Evolutionary conservation across 805 yeast species (phyloP).

Genomic region (Saccharomycopsis fermentans): DNA sequence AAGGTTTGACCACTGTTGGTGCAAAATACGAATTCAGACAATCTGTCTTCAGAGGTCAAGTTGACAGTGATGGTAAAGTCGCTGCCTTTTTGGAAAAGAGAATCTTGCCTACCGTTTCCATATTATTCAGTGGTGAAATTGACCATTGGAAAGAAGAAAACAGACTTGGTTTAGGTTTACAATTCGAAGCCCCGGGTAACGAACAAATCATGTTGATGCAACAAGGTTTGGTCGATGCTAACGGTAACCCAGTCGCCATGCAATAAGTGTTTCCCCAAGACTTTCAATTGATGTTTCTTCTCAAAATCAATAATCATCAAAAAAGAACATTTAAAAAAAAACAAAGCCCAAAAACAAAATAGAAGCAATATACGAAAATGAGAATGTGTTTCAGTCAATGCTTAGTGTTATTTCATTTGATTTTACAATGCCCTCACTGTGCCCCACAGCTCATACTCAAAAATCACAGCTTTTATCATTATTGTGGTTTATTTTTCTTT

Average conservation of each 20-base stretch:
- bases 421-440: too few relatives aligned
- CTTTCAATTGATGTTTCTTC: too few relatives aligned
- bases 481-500: neutral
- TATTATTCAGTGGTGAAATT: constrained; percentile 83
- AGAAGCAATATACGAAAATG: neutral
- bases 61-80: constrained; percentile 87
- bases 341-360: neutral
- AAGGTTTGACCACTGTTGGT: constrained; percentile 89
- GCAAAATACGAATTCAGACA: constrained; percentile 98
- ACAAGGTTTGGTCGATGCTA: constrained; percentile 72
- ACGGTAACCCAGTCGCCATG: constrained; percentile 70
- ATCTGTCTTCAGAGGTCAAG: constrained; percentile 88
- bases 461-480: neutral
- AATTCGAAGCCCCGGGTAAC: constrained; percentile 83
- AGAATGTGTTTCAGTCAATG: too few relatives aligned
- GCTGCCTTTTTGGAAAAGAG: constrained; percentile 87
- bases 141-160: constrained; percentile 77
- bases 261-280: neutral
- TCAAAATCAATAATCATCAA: too few relatives aligned
- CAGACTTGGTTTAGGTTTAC: constrained; percentile 87
- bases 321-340: neutral
- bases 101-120: constrained; percentile 81
- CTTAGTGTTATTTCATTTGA: neutral
- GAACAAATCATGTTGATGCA: constrained; percentile 42
- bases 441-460: too few relatives aligned